Conservation (phyloP, 495 filamentous ascomycete genomes). For the Usnea hakonensis region DNA sequence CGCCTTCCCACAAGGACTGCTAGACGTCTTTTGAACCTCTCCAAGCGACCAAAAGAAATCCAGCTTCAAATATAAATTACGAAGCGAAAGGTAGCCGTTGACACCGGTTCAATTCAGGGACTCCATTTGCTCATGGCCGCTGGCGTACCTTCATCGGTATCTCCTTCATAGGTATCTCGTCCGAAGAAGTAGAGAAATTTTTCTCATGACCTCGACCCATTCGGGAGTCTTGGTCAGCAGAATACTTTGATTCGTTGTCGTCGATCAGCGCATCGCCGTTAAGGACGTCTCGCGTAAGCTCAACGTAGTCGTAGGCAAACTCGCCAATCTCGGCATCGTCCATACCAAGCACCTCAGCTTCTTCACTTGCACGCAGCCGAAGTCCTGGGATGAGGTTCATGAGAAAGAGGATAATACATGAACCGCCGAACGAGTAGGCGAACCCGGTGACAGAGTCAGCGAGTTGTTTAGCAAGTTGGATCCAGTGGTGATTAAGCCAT, state of each 20-base stretch:
- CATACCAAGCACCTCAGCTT: constrained; percentile 84
- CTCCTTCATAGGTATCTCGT: constrained; percentile 19
- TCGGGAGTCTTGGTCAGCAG: constrained; percentile 19
- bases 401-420: constrained; percentile 77
- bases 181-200: constrained; percentile 15
- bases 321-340: constrained; percentile 96
- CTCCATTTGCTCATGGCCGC: neutral
- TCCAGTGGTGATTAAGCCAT: constrained; percentile 86
- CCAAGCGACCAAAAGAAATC: neutral
- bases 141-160: neutral
- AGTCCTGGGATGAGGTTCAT: constrained; percentile 84
- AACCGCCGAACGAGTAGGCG: constrained; percentile 79
- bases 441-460: constrained; percentile 79
- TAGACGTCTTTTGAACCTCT: neutral
- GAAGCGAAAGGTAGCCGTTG: neutral
- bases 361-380: constrained; percentile 69
- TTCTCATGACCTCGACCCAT: constrained; percentile 22
- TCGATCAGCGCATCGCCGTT: constrained; percentile 44
- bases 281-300: constrained; percentile 78
- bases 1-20: neutral
- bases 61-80: neutral
- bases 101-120: neutral
- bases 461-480: constrained; percentile 82
- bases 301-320: constrained; percentile 97
- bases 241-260: constrained; percentile 22